Base-by-base conservation (phyloP, 2,329 filamentous ascomycete genomes). In the Beauveria pseudobassiana region DNA sequence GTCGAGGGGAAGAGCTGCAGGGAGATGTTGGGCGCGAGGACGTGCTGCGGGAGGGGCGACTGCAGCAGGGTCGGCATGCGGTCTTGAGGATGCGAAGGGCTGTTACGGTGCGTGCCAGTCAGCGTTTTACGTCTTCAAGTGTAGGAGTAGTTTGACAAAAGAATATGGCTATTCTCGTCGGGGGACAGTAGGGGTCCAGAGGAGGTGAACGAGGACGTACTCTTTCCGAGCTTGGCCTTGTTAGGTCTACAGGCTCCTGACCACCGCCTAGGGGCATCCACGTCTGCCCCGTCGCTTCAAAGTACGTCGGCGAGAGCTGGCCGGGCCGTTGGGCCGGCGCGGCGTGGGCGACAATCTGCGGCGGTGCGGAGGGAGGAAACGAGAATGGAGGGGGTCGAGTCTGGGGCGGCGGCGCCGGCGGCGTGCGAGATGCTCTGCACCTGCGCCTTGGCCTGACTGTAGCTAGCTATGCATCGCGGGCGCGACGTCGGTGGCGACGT, bases 1-100 rank as follows among this genome's bases (percentile, higher is more conserved):
- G 90, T 95, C 30, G 86, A 85, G 43, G 87, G 87, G 73, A 89
- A 89, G 66, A 89, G 83, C 71, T 87, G 83, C 48, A 89, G 83
- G 9, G 84, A 83, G 74, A 90, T 89, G 70, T 88, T 83, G 40
- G 90, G 87, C 46, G 88, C 86, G 65, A 96, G 85, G 64, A 96
- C 83, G 63, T 91, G 87, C 68, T 89, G 85, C 18, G 91, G 87
- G 6, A 88, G 78, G 2, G 86, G 87, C 1, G 83, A 82, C 68
- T 88, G 83, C 24, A 89, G 80, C 59, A 89, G 80, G 1, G 83
- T 86, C 55, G 87, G 86, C n/a, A 89, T 78, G 65, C 82, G 83
- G 65, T 86, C 80, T 77, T 88, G 86, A 89, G 80, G 59, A 86
- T 80, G 59, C 85, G 79, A 12, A 89, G 78, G 64, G 86, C 86